Conservation (phyloP, 2,329 filamentous ascomycete species). For the Pseudogymnoascus sp. region DNA sequence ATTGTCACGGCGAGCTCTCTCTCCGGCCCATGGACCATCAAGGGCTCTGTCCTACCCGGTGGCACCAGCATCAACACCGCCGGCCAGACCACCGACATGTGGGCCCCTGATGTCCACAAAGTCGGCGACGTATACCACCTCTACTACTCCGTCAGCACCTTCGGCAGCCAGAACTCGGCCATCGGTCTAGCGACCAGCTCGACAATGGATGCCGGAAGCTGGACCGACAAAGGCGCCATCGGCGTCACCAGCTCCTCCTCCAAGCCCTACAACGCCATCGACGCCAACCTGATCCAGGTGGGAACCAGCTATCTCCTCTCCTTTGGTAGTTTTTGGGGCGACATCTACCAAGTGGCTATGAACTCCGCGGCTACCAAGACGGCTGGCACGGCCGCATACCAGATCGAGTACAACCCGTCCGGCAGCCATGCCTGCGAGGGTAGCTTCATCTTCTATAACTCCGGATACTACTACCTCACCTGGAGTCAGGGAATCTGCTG, state of each 20-base stretch:
- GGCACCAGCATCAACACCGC: slow-evolving; percentile 33
- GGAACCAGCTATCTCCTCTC: slow-evolving; percentile 40
- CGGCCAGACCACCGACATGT: slow-evolving; percentile 26
- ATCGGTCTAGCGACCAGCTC: slow-evolving; percentile 36
- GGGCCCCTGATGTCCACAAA: slow-evolving; percentile 44
- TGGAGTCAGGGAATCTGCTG: slow-evolving; percentile 55
- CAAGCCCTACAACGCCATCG: slow-evolving; percentile 52
- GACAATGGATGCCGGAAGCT: slow-evolving; percentile 45
- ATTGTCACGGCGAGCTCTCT: slow-evolving; percentile 32
- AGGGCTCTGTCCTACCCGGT: slow-evolving; percentile 32
- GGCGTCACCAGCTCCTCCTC: slow-evolving; percentile 38
- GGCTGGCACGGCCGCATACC: slow-evolving; percentile 28
- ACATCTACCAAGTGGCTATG: slow-evolving; percentile 53
- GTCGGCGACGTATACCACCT: slow-evolving; percentile 43
- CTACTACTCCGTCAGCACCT: slow-evolving; percentile 46
- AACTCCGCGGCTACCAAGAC: slow-evolving; percentile 26
- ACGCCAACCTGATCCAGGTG: slow-evolving; percentile 41
- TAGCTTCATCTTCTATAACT: slow-evolving; percentile 45
- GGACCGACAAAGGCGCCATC: slow-evolving; percentile 50
- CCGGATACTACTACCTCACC: slow-evolving; percentile 55
- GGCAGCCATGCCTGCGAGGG: slow-evolving; percentile 48
- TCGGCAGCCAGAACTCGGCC: slow-evolving; percentile 42
- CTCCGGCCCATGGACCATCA: slow-evolving; percentile 35
- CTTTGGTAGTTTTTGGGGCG: slow-evolving; percentile 62
- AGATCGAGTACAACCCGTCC: slow-evolving; percentile 45